Conservation (phyloP, 2,329 filamentous ascomycete genomes). For the Scedosporium aurantiacum region DNA sequence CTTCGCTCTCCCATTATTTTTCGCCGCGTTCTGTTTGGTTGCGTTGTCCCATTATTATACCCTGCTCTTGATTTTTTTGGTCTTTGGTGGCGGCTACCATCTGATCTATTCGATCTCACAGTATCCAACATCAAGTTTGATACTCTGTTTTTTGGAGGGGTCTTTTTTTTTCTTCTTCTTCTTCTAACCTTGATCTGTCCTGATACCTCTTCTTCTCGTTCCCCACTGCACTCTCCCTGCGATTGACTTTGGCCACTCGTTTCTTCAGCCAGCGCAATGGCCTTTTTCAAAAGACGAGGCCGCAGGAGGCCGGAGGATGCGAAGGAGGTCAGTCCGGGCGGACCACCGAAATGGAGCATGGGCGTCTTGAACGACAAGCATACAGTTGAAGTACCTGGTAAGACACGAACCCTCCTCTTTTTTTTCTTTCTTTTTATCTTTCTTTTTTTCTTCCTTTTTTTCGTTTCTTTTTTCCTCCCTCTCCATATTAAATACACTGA, state of each 20-base stretch:
- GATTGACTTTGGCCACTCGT: neutral
- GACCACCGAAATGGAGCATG: slow-evolving; percentile 44
- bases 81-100: too few relatives aligned
- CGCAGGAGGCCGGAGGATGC: neutral
- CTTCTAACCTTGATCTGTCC: neutral
- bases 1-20: too few relatives aligned
- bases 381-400: slow-evolving; percentile 82
- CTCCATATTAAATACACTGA: neutral
- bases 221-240: neutral
- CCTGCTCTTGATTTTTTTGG: too few relatives aligned
- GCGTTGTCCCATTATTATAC: too few relatives aligned
- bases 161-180: neutral
- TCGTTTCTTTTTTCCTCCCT: neutral
- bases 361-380: slow-evolving; percentile 74
- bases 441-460: neutral
- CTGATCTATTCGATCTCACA: too few relatives aligned
- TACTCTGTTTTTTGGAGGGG: neutral
- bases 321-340: neutral
- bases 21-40: too few relatives aligned
- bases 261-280: neutral
- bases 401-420: slow-evolving; percentile 13
- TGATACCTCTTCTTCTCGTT: neutral
- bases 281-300: neutral
- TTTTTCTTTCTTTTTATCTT: neutral
- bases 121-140: too few relatives aligned